Base-by-base conservation (phyloP, 768 basidiomycete genomes). In the Boletales sp. region DNA sequence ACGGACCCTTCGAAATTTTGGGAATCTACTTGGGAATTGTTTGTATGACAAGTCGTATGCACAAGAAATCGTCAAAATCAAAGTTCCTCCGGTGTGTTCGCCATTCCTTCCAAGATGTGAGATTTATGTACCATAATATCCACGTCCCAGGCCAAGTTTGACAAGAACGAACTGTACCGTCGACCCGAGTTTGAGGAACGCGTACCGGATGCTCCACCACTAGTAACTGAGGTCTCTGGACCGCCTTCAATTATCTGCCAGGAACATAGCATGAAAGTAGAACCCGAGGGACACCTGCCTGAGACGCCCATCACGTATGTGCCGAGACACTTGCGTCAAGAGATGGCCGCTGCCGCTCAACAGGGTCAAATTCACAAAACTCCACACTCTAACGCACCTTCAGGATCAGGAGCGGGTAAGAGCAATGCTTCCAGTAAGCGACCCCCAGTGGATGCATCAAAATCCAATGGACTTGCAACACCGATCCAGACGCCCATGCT, bases 41-140 rank as follows among this genome's bases (percentile, higher is more conserved):
- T 70, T 98, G n/a, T 98, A 98, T 61, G 97, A 98, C 72, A 97
- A 95, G 71, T 68, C 78, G 7, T 97, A 92, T 66, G 79, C 89
- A 0, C 79, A 86, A 42, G 88, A 94, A 62, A 75, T 99, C 9
- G 72, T 80, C 36, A 95, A 94, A 71, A 86, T 98, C 56, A 95
- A 91, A 65, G 83, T 90, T 1, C 79, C 80, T 29, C 82, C 83
- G 4, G 94, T 95, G 60, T 50, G 87, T 79, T 43, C 37, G 17
- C 10, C 29, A 17, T 31, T 7, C 37, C 7, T 21, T 3, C 32
- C 29, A 7, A 12, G 1, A 13, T 24, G 8, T 30, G 31, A n/a
- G n/a, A n/a, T n/a, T n/a, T n/a, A n/a, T 2, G n/a, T n/a, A 4
- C 5, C 31, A 47, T 27, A 14, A 8, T 21, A 24, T 19, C 19